These are phyloP conservation scores for Taiwanofungus camphoratus DNA, from an alignment of 1,284 basidiomycete genomes.

Conservation along the genomic window DNA sequence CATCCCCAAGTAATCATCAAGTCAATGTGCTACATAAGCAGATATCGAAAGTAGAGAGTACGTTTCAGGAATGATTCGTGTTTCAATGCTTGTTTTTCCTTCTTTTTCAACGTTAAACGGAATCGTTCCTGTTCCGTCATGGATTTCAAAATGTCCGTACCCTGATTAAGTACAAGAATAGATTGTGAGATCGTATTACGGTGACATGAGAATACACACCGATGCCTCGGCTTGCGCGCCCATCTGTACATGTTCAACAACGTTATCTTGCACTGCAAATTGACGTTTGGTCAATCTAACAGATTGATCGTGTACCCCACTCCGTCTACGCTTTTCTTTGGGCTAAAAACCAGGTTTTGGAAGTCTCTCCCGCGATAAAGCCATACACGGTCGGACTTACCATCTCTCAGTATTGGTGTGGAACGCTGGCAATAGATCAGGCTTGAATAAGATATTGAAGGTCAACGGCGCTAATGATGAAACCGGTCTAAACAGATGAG, in stretches of 20 bases:
- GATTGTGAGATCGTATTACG: background rate
- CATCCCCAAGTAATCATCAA: too few relatives aligned
- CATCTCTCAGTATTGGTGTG: too few relatives aligned
- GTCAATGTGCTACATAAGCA: too few relatives aligned
- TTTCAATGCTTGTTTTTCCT: slow-evolving; percentile 62
- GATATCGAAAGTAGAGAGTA: slow-evolving; percentile 25
- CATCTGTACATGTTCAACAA: slow-evolving; percentile 42
- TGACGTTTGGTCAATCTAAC: slow-evolving; percentile 42
- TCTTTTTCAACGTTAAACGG: slow-evolving; percentile 46
- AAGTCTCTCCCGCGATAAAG: slow-evolving; percentile 5
- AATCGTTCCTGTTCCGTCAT: slow-evolving; percentile 25
- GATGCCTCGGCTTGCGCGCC: slow-evolving; percentile 28
- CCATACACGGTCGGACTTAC: background rate
- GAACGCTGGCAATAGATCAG: too few relatives aligned
- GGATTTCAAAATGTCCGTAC: slow-evolving; percentile 36
- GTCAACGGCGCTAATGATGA: too few relatives aligned
- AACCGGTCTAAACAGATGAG: too few relatives aligned
- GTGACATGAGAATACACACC: slow-evolving; percentile 12
- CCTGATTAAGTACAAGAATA: slow-evolving; percentile 28
- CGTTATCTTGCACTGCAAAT: slow-evolving; percentile 44
- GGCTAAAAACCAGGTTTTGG: slow-evolving; percentile 39
- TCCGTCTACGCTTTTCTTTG: slow-evolving; percentile 46
- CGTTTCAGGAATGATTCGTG: slow-evolving; percentile 65
- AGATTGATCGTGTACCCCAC: slow-evolving; percentile 45
- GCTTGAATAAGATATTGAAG: too few relatives aligned